Evolutionary conservation across 1,139 yeast genomes (phyloP).

Genomic region (Candida mesenterica): DNA sequence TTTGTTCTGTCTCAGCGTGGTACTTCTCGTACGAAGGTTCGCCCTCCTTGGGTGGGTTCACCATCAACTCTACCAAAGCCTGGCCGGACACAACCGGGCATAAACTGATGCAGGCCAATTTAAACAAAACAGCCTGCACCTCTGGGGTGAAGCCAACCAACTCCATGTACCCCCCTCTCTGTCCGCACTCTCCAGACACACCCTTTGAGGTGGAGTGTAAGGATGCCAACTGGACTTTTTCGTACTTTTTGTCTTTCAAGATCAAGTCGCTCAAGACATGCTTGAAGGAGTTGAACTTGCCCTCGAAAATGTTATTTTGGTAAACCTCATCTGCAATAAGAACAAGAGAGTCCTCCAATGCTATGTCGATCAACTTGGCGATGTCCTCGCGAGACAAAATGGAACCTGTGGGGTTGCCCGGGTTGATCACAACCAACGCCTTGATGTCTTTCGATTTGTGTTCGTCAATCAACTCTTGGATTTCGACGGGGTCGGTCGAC

Average conservation of each 20-base stretch:
- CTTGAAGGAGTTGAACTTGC: slow-evolving; percentile 64
- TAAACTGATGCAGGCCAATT: slow-evolving; percentile 83
- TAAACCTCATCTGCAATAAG: slow-evolving; percentile 98
- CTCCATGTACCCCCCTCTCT: slow-evolving; percentile 98
- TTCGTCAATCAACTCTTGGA: slow-evolving; percentile 51
- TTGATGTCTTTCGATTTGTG: slow-evolving; percentile 53
- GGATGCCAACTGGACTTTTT: slow-evolving; percentile 83
- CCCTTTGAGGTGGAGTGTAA: slow-evolving; percentile 98
- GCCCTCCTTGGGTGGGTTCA: slow-evolving; percentile 81
- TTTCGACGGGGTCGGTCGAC: slow-evolving; percentile 74
- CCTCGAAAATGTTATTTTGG: slow-evolving; percentile 83
- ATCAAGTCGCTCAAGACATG: slow-evolving; percentile 66
- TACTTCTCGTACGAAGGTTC: slow-evolving; percentile 73
- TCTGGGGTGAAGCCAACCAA: slow-evolving; percentile 74
- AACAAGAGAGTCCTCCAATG: slow-evolving; percentile 80
- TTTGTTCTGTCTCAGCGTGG: slow-evolving; percentile 55
- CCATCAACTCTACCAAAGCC: slow-evolving; percentile 87
- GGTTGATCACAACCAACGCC: slow-evolving; percentile 89
- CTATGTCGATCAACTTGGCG: slow-evolving; percentile 66
- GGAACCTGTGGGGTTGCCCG: slow-evolving; percentile 97
- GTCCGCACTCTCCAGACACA: slow-evolving; percentile 97
- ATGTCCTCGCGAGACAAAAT: slow-evolving; percentile 66
- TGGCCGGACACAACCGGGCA: slow-evolving; percentile 97
- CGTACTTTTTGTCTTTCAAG: slow-evolving; percentile 49
- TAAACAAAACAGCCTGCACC: slow-evolving; percentile 67